Base-by-base conservation (phyloP, 73 alveolate genomes). In the Paramecium bursaria region DNA sequence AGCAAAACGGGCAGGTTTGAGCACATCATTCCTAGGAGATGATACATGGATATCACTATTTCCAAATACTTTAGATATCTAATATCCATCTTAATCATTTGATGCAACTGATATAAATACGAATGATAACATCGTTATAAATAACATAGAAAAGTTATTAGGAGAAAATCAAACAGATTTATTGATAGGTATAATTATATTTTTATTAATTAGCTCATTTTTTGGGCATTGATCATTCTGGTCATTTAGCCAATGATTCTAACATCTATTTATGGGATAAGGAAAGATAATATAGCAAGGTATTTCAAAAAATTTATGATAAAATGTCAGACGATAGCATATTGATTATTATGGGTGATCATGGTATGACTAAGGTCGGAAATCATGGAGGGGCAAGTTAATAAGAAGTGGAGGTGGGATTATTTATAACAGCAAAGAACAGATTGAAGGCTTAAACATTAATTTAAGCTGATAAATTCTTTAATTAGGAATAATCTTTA, bases 201-300 rank as follows among this genome's bases (percentile, higher is more conserved):
- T 44, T 74, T 92, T 25, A 85, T n/a, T n/a, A n/a, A n/a, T n/a
- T n/a, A n/a, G n/a, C 90, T 22, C 97, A 92, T 74, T 67, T 92
- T 39, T 60, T 90, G 9, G 97, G 97, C 0, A 87, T 92, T 2
- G 97, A 92, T 61, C 97, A 92, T 90, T 95, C 92, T 27, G 97
- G 94, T 4, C 97, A 92, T 48, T 52, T 86, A 3, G 87, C 55
- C 57, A 31, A 49, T 25, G 85, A 90, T 4, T 31, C 35, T 1
- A 87, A 87, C 73, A 27, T 75, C 7, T 54, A 77, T n/a, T 76
- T 90, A 54, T 53, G 50, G 15, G 53, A 87, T 30, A 90, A 92
- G 60, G 22, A 90, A 33, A 46, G 47, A 42, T 86, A 92, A 76
- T 33, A 76, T 10, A 90, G 90, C 60, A 11, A 25, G 21, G 29